Evolutionary conservation across 2,329 filamentous ascomycete species (phyloP).

Genomic region (Eutypella sp.): DNA sequence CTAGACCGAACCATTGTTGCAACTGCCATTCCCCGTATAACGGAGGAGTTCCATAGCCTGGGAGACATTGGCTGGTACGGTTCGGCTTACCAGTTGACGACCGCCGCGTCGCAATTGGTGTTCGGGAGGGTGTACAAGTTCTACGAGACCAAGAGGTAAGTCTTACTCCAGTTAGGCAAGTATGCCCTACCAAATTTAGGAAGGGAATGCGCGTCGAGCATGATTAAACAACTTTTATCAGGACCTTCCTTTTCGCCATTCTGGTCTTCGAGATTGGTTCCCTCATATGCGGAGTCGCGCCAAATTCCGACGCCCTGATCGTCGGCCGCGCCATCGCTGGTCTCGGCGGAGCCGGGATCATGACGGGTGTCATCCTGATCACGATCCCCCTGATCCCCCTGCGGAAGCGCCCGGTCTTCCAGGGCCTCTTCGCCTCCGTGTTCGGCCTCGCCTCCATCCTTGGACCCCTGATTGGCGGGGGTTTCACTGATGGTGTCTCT

Average conservation of each 20-base stretch:
- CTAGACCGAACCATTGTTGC: slow-evolving; percentile 53
- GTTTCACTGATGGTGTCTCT: slow-evolving; percentile 40
- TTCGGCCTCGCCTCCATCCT: slow-evolving; percentile 51
- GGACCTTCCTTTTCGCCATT: slow-evolving; percentile 43
- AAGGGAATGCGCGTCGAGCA: no score
- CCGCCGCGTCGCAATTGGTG: slow-evolving; percentile 48
- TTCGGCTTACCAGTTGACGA: slow-evolving; percentile 56
- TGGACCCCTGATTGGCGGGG: slow-evolving; percentile 50
- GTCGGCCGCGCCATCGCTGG: slow-evolving; percentile 53
- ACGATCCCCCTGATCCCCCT: slow-evolving; percentile 56
- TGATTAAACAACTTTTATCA: no score
- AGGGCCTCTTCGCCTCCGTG: slow-evolving; percentile 49
- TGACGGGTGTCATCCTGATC: slow-evolving; percentile 51
- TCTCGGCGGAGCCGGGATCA: slow-evolving; percentile 52
- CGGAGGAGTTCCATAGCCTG: slow-evolving; percentile 52
- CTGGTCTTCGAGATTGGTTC: slow-evolving; percentile 51
- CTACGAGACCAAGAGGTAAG: slow-evolving; percentile 45
- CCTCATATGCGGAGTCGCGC: slow-evolving; percentile 46
- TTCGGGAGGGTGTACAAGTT: slow-evolving; percentile 52
- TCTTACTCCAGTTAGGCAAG: no score
- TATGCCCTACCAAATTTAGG: no score
- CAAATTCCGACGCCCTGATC: slow-evolving; percentile 49
- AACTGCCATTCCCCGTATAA: slow-evolving; percentile 50
- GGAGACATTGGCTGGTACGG: slow-evolving; percentile 62
- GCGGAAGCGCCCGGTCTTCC: slow-evolving; percentile 54